Percentiles rank a stretch among this genome's conserved stretches.
phyloP scores from a whole-genome alignment of 179 eudicot species.

The Monotropa hypopitys region DNA sequence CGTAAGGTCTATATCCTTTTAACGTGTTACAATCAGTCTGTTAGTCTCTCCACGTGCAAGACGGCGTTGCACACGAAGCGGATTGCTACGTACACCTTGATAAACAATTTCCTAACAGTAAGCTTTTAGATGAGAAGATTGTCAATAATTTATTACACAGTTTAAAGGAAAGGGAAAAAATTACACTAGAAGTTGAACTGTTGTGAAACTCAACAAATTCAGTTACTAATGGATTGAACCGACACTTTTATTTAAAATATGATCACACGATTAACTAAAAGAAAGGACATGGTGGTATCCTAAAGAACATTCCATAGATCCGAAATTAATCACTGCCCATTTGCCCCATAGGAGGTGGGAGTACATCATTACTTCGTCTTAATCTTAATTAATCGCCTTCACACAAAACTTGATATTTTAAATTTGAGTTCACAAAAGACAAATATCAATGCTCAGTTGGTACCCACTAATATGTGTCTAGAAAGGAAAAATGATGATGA shows the following conservation, averaged over 20 bases:
- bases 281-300: too few relatives aligned
- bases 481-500: too few relatives aligned
- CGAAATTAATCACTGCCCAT: too few relatives aligned
- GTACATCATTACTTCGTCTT: background rate
- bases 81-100: background rate
- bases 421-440: background rate
- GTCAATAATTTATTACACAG: background rate
- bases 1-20: background rate
- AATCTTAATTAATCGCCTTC: background rate
- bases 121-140: background rate
- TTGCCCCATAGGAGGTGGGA: background rate
- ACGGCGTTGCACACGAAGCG: background rate
- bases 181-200: background rate
- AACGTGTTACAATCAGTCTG: background rate
- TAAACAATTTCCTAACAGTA: background rate
- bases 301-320: too few relatives aligned
- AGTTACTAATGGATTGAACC: background rate
- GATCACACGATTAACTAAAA: background rate
- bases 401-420: background rate
- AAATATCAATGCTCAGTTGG: too few relatives aligned
- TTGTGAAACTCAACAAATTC: background rate
- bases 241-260: background rate
- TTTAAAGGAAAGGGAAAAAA: background rate
- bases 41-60: background rate
- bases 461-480: too few relatives aligned